These are phyloP conservation scores for Pseudomonodictys pantanalensis DNA, from an alignment of 495 filamentous ascomycete genomes.

Conservation along the genomic window DNA sequence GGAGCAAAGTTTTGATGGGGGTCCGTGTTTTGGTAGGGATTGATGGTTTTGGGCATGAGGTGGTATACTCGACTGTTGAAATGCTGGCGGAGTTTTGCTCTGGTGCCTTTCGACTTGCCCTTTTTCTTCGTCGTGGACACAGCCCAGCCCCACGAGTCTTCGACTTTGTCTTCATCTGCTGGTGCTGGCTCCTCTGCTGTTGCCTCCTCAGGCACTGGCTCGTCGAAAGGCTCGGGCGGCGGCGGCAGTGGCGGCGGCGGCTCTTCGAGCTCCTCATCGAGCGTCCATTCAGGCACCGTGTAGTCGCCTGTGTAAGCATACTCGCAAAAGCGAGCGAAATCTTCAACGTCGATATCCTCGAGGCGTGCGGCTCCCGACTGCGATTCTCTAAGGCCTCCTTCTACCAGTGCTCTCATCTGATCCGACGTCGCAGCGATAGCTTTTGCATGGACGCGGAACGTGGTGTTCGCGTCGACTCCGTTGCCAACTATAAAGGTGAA, in stretches of 20 bases:
- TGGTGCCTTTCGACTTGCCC: not conserved
- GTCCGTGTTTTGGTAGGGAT: too few relatives aligned
- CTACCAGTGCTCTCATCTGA: not conserved
- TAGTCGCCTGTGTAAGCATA: constrained; percentile 29
- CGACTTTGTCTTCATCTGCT: too few relatives aligned
- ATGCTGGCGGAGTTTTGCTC: not conserved
- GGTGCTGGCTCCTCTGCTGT: too few relatives aligned
- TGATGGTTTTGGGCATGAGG: constrained; percentile 3
- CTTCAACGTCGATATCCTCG: constrained; percentile 15
- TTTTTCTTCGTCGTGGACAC: too few relatives aligned
- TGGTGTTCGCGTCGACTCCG: not conserved
- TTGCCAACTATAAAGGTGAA: not conserved
- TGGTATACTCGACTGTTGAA: not conserved
- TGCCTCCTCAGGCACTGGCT: not conserved
- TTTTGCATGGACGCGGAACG: too few relatives aligned
- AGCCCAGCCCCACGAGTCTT: too few relatives aligned
- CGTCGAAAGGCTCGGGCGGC: not conserved
- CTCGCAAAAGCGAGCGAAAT: constrained; percentile 30
- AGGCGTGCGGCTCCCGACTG: constrained; percentile 1
- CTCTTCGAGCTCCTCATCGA: not conserved
- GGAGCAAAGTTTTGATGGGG: constrained; percentile 22
- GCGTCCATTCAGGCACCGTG: constrained; percentile 1
- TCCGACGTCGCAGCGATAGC: not conserved
- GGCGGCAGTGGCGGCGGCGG: not conserved
- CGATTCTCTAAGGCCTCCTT: too few relatives aligned